phyloP scores from a whole-genome alignment of 2,329 filamentous ascomycete genomes.

The Alternaria longipes region DNA sequence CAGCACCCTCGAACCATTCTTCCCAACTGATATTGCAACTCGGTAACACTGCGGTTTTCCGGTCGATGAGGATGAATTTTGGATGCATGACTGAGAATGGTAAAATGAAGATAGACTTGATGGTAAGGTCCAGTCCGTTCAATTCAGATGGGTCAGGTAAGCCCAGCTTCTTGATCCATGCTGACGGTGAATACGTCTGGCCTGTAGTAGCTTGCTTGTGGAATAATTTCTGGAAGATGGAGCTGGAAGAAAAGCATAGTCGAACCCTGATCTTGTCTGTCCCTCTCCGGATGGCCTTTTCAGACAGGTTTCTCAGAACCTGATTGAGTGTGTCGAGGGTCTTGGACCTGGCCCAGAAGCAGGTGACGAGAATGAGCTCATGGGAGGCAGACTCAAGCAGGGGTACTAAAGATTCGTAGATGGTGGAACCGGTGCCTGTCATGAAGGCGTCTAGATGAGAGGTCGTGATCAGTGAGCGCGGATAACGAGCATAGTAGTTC shows the following conservation, averaged over 20 bases:
- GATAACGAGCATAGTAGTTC: constrained; percentile 52
- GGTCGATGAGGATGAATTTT: constrained; percentile 81
- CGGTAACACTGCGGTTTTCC: constrained; percentile 71
- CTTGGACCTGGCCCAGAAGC: constrained; percentile 78
- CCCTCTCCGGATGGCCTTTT: constrained; percentile 48
- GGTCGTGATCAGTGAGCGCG: constrained; percentile 46
- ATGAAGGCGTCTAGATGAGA: constrained; percentile 49
- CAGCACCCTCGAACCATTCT: constrained; percentile 82
- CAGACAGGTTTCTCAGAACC: constrained; percentile 68
- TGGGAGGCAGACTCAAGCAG: constrained; percentile 67
- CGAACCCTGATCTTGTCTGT: constrained; percentile 65
- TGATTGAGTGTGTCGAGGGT: constrained; percentile 67
- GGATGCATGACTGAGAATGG: constrained; percentile 90
- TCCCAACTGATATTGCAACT: constrained; percentile 90
- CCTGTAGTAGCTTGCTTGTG: constrained; percentile 72
- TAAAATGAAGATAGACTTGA: constrained; percentile 81
- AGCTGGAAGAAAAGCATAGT: constrained; percentile 79
- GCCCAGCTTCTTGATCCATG: constrained; percentile 70
- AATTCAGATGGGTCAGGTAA: constrained; percentile 66
- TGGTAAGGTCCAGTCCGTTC: constrained; percentile 70
- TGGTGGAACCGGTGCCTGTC: constrained; percentile 57
- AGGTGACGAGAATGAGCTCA: constrained; percentile 80
- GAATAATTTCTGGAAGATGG: constrained; percentile 76
- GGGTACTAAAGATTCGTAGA: constrained; percentile 63
- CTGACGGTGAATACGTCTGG: constrained; percentile 65